phyloP scores from a whole-genome alignment of 2,329 filamentous ascomycete species.

The Emmonsiellopsis sp. region DNA sequence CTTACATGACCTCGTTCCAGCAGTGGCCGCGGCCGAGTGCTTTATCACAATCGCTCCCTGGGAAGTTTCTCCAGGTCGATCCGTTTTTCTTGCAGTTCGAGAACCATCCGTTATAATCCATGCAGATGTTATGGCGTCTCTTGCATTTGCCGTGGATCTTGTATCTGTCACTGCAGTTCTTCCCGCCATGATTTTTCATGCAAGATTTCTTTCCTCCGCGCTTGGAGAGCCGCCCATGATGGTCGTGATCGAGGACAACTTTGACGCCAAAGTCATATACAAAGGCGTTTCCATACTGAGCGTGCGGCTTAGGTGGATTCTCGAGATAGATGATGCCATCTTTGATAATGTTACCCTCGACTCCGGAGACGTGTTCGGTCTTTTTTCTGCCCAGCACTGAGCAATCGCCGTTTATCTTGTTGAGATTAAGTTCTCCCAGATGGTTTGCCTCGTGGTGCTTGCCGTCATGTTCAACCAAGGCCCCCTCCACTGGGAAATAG shows the following conservation, averaged over 20 bases:
- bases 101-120: constrained; percentile 3
- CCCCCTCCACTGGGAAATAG: constrained; percentile 6
- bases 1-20: constrained; percentile 4
- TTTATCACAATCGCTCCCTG: constrained; percentile 3
- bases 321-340: constrained; percentile 6
- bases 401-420: background rate
- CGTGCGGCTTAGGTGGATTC: background rate
- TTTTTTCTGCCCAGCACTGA: constrained; percentile 3
- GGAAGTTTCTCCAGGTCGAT: background rate
- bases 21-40: constrained; percentile 2
- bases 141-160: constrained; percentile 5
- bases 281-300: background rate
- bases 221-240: background rate
- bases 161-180: constrained; percentile 3
- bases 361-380: constrained; percentile 2
- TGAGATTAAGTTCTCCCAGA: constrained; percentile 1
- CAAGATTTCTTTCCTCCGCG: background rate
- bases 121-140: background rate
- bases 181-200: constrained; percentile 3
- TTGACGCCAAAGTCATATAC: constrained; percentile 6
- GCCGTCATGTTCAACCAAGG: constrained; percentile 1
- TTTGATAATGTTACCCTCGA: constrained; percentile 6
- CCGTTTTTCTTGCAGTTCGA: constrained; percentile 3
- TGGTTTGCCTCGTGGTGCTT: constrained; percentile 2
- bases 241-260: background rate